Percentiles rank a stretch among this genome's conserved stretches.
phyloP scores from a whole-genome alignment of 345 rosid genomes.

The Brassica nigra region DNA sequence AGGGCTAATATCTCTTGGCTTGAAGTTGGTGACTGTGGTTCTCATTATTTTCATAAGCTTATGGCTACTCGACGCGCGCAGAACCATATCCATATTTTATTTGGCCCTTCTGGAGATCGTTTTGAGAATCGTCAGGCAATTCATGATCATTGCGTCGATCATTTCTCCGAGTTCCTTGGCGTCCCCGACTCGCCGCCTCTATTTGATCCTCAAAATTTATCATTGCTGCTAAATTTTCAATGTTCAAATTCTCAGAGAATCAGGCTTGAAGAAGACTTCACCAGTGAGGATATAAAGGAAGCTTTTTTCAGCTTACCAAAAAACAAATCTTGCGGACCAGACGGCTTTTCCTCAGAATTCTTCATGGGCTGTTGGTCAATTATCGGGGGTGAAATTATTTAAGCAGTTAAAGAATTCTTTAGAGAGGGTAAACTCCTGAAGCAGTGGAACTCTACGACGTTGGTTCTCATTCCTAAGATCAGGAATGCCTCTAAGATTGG shows the following conservation, averaged over 20 bases:
- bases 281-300: not conserved
- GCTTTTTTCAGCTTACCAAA: not conserved
- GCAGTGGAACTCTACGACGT: not conserved
- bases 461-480: not conserved
- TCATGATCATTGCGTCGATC: not conserved
- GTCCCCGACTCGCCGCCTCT: too few relatives aligned
- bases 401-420: not conserved
- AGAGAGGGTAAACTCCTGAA: not conserved
- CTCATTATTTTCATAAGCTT: not conserved
- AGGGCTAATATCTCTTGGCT: not conserved
- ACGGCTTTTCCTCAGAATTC: not conserved
- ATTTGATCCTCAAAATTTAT: too few relatives aligned
- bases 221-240: too few relatives aligned
- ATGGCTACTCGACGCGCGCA: not conserved
- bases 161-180: not conserved
- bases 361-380: not conserved
- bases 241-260: too few relatives aligned
- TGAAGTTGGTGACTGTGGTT: not conserved
- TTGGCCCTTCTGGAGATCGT: not conserved
- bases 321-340: not conserved
- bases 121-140: not conserved
- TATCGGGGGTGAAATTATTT: not conserved
- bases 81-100: not conserved
- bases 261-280: not conserved
- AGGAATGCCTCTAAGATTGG: not conserved